Conservation (phyloP, 345 rosid species). For the Melaleuca alternifolia region DNA sequence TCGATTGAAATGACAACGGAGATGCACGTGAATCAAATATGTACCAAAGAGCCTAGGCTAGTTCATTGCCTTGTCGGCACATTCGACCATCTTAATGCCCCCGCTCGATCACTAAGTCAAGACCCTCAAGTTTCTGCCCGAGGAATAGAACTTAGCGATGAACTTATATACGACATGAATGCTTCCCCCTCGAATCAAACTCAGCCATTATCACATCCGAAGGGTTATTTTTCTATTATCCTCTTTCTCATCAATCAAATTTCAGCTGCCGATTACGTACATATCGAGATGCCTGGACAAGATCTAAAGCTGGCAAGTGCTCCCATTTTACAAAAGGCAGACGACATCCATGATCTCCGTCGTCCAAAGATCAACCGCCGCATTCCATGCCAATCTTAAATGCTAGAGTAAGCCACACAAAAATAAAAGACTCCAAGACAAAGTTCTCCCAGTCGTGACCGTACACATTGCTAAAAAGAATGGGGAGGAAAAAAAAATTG, state of each 20-base stretch:
- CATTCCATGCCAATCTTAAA: background rate
- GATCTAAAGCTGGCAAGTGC: background rate
- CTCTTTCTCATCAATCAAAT: too few relatives aligned
- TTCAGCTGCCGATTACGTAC: background rate
- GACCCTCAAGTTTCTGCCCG: background rate
- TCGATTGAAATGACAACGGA: background rate
- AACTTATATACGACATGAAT: background rate
- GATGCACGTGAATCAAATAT: background rate
- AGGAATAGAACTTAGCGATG: background rate
- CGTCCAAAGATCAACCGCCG: background rate
- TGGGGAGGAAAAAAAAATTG: background rate
- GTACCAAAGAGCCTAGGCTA: background rate
- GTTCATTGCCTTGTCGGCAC: background rate
- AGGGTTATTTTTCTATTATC: background rate
- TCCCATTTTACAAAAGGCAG: background rate
- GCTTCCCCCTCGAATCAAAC: background rate
- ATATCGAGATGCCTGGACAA: background rate
- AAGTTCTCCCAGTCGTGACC: background rate
- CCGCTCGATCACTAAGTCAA: background rate
- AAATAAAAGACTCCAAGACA: background rate
- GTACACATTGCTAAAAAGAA: background rate
- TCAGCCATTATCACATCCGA: background rate
- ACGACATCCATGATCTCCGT: background rate
- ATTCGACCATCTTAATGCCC: background rate
- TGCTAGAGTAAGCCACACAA: background rate